These are phyloP conservation scores for Flaveria linearis DNA, from an alignment of 129 eudicot species.

Conservation along the genomic window DNA sequence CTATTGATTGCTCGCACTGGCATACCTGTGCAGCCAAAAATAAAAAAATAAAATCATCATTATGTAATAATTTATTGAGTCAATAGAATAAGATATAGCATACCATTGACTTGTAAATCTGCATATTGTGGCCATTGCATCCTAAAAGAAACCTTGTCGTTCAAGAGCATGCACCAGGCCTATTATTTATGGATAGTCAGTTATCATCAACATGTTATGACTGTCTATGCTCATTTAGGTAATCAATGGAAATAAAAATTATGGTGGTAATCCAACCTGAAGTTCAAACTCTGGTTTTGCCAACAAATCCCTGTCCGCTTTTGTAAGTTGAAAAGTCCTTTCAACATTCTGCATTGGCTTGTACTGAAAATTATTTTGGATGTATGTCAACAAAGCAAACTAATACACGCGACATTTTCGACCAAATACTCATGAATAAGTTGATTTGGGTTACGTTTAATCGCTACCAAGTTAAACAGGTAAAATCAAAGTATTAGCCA, in stretches of 20 bases:
- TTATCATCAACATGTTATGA: conserved; percentile 25
- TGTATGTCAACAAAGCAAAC: conserved; percentile 5
- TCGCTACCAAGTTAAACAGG: neutral
- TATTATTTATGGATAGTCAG: conserved; percentile 28
- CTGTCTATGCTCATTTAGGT: neutral
- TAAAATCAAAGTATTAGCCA: conserved; percentile 7
- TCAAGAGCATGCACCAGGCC: conserved; percentile 99
- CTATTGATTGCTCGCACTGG: conserved; percentile 89
- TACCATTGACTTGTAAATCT: conserved; percentile 93
- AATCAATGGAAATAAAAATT: neutral
- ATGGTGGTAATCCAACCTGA: conserved; percentile 57
- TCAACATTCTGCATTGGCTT: conserved; percentile 74
- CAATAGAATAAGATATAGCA: conserved; percentile 22
- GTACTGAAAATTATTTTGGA: conserved; percentile 46
- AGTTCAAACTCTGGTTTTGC: conserved; percentile 81
- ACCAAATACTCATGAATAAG: neutral
- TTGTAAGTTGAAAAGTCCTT: conserved; percentile 83
- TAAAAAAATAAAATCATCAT: neutral
- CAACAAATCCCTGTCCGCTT: conserved; percentile 70
- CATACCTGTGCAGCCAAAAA: conserved; percentile 51
- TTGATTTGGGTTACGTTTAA: neutral
- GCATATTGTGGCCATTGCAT: conserved; percentile 99
- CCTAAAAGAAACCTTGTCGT: conserved; percentile 92
- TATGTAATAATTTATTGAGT: neutral
- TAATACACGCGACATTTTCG: neutral